Base-by-base conservation (phyloP, 106 monocot species). In the Dioscorea dumetorum region DNA sequence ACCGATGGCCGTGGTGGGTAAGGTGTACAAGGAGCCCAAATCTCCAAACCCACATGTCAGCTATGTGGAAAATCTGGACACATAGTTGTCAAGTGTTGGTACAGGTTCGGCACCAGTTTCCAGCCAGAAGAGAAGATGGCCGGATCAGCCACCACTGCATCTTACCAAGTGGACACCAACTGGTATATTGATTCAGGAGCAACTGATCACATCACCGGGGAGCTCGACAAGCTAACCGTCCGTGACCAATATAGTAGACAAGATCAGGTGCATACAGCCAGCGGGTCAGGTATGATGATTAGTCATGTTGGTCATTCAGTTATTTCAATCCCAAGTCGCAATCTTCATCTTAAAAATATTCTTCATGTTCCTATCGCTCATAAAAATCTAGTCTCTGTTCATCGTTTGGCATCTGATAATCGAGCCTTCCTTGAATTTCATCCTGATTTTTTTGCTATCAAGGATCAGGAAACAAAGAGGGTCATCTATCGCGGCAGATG, bases 371-470 rank as follows among this genome's bases (percentile, higher is more conserved):
- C 70, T 7, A 33, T 5, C 4, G 35, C 58, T 1, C 41, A 33
- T 22, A 58, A 70, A 22, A 66, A 66, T 66, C 50, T 50, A 22
- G 17, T 66, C 2, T 66, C 49, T 22, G 66, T 66, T 51, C 12
- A 17, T 66, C 21, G 19, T 1, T 50, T 66, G 13, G 23, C 70
- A 33, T 31, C n/a, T n/a, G 70, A 58, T 20, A 59, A 70, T 20
- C 34, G 33, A 31, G 70, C 35, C 13, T 57, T 33, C 16, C n/a
- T 70, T 58, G 70, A 70, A 58, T 69, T 69, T 69, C 68, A 69
- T 22, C 32, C 50, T 24, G 3, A 22, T 57, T 69, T 33, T 54
- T 69, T 23, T 19, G 12, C 59, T 28, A 58, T 70, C 57, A 70
- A 70, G 70, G 70, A 70, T 41, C 35, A 2, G 5, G 4, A 12